Percentiles rank a stretch among this genome's conserved stretches.
Evolutionary conservation across 257 asterid genomes (phyloP).

Genomic region (Cruciata laevipes): DNA sequence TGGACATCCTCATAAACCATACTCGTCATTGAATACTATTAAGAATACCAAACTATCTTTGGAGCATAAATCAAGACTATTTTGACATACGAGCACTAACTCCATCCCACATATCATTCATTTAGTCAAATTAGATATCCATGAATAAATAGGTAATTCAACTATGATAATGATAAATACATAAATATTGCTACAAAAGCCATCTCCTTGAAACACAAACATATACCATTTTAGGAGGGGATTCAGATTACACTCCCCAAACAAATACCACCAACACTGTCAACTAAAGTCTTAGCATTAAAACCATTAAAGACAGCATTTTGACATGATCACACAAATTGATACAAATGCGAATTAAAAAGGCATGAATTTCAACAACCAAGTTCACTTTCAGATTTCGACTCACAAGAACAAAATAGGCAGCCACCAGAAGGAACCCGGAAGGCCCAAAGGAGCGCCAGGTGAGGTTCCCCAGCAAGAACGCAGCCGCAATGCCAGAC

Average conservation of each 20-base stretch:
- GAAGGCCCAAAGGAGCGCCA: constrained; percentile 83
- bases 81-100: neutral
- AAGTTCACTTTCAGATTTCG: neutral
- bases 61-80: neutral
- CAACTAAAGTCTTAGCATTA: too few relatives aligned
- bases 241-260: too few relatives aligned
- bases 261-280: neutral
- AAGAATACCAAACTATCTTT: neutral
- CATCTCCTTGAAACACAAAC: too few relatives aligned
- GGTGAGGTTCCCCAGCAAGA: constrained; percentile 86
- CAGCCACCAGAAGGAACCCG: constrained; percentile 81
- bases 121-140: neutral
- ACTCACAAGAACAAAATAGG: constrained; percentile 78
- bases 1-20: neutral
- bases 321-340: neutral
- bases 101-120: neutral
- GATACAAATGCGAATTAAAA: neutral
- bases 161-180: neutral
- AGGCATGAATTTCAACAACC: neutral
- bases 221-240: too few relatives aligned
- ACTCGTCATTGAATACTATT: neutral
- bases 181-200: too few relatives aligned
- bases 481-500: constrained; percentile 75
- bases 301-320: too few relatives aligned
- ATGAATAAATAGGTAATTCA: neutral